phyloP scores from a whole-genome alignment of 1,284 basidiomycete genomes.

The Fomitopsis pinicola region DNA sequence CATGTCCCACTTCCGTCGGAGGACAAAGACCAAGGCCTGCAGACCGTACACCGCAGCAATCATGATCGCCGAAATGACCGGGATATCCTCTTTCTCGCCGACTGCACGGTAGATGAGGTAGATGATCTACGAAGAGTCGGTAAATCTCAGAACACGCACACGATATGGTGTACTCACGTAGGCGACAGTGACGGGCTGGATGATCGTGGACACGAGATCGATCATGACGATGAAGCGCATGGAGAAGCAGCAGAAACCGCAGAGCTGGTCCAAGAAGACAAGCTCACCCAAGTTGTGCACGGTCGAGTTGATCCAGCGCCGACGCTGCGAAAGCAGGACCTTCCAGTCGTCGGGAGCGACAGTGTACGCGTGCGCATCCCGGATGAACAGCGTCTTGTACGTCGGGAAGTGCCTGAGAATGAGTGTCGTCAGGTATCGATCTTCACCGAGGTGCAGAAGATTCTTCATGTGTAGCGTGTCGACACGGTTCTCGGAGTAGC shows the following conservation, averaged over 20 bases:
- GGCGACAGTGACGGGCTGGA: conserved; percentile 89
- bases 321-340: conserved; percentile 93
- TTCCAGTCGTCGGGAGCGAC: conserved; percentile 93
- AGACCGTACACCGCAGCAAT: conserved; percentile 92
- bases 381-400: conserved; percentile 92
- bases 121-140: conserved; percentile 55
- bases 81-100: conserved; percentile 60
- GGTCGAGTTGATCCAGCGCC: conserved; percentile 99
- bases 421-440: conserved; percentile 95
- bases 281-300: conserved; percentile 96
- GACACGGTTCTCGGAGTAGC: conserved; percentile 95
- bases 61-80: conserved; percentile 83
- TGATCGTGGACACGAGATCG: conserved; percentile 84
- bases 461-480: conserved; percentile 99
- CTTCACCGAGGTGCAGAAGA: conserved; percentile 93
- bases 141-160: background rate
- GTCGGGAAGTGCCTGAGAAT: conserved; percentile 92
- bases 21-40: conserved; percentile 82
- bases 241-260: conserved; percentile 97
- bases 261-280: conserved; percentile 88
- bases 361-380: conserved; percentile 90
- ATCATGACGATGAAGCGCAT: conserved; percentile 99
- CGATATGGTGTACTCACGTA: conserved; percentile 62
- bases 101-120: conserved; percentile 82
- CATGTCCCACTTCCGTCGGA: conserved; percentile 93